These are phyloP conservation scores for Sporobolomyces pararoseus DNA, from an alignment of 768 basidiomycete genomes.

Conservation along the genomic window DNA sequence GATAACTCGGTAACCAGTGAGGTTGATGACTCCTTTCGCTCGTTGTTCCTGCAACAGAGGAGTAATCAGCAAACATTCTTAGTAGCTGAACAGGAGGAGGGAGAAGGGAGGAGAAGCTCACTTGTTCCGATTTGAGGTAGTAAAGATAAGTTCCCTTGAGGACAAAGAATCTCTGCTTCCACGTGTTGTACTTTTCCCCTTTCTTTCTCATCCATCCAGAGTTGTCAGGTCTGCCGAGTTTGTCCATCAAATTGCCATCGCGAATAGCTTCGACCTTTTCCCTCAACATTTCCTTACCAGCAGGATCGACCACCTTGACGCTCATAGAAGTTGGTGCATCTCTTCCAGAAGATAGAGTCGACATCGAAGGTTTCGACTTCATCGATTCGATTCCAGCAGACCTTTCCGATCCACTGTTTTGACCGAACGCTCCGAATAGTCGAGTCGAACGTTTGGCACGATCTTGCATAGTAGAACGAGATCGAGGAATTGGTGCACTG, in stretches of 20 bases:
- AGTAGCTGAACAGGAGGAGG: neutral
- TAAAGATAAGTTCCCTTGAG: constrained; percentile 90
- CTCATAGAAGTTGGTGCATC: constrained; percentile 39
- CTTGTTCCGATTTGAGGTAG: constrained; percentile 65
- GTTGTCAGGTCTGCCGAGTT: constrained; percentile 86
- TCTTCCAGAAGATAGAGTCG: constrained; percentile 14
- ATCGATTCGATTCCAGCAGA: constrained; percentile 10
- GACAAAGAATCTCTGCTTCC: constrained; percentile 88
- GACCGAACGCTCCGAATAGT: constrained; percentile 32
- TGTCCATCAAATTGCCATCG: constrained; percentile 67
- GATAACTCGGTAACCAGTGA: constrained; percentile 84
- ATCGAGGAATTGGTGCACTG: constrained; percentile 4
- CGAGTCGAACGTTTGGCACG: constrained; percentile 37
- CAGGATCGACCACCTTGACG: constrained; percentile 27
- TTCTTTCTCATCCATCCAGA: constrained; percentile 94
- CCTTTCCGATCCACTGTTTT: constrained; percentile 13
- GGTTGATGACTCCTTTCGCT: constrained; percentile 93
- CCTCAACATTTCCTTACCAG: constrained; percentile 22
- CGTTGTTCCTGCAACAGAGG: constrained; percentile 67
- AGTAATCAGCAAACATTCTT: neutral
- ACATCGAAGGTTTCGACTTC: constrained; percentile 24
- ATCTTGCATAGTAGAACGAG: constrained; percentile 20
- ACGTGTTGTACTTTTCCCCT: constrained; percentile 83
- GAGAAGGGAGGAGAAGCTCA: constrained; percentile 27
- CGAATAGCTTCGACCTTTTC: constrained; percentile 10